Conservation (phyloP, 1,284 basidiomycete species). For the Puccinia polysora region DNA sequence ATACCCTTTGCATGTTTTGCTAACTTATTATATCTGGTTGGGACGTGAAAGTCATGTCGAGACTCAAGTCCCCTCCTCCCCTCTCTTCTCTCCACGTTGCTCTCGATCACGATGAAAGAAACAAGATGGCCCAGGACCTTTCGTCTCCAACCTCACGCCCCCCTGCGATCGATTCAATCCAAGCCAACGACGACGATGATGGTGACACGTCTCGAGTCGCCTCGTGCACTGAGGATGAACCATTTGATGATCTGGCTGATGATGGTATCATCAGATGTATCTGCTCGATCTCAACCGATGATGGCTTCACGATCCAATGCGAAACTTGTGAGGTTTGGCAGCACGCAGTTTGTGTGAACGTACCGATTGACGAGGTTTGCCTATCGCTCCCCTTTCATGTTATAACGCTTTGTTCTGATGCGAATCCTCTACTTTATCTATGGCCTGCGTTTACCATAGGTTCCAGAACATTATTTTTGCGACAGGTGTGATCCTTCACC, state of each 20-base stretch:
- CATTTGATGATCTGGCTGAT: conserved; percentile 13
- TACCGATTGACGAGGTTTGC: conserved; percentile 59
- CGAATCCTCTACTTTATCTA: neutral
- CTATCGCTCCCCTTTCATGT: neutral
- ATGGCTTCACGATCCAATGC: conserved; percentile 88
- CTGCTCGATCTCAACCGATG: conserved; percentile 67
- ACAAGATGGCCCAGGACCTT: neutral
- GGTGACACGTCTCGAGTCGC: conserved; percentile 6
- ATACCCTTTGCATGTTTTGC: no score
- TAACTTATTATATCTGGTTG: no score
- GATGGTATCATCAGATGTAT: conserved; percentile 60
- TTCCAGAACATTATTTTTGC: conserved; percentile 64
- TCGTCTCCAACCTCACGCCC: neutral
- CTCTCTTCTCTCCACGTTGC: no score
- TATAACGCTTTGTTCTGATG: conserved; percentile 7
- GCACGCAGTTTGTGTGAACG: conserved; percentile 76
- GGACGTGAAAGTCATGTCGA: no score
- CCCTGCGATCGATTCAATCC: neutral
- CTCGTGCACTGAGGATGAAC: conserved; percentile 15
- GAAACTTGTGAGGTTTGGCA: conserved; percentile 84
- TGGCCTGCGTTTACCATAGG: conserved; percentile 50
- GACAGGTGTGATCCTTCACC: conserved; percentile 52
- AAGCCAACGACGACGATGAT: neutral
- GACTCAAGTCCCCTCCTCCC: no score
- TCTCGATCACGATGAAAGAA: neutral